These are phyloP conservation scores for Botrytis sinoallii DNA, from an alignment of 2,329 filamentous ascomycete genomes.

Conservation along the genomic window DNA sequence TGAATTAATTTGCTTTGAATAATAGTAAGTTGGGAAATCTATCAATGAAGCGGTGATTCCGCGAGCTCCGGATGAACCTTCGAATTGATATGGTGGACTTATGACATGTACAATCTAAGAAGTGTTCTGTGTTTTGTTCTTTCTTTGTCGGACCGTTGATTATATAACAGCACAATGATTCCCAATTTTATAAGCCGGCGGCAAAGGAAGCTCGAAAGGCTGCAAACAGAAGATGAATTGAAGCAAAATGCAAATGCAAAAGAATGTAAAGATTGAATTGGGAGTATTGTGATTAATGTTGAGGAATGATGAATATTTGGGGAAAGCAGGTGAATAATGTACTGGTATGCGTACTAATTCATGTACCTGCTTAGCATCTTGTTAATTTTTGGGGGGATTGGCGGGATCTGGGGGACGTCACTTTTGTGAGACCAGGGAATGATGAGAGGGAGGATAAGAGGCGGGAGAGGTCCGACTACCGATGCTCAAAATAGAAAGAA, in stretches of 20 bases:
- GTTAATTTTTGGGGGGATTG: not conserved
- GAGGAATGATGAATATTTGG: conserved; percentile 18
- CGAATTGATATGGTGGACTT: conserved; percentile 15
- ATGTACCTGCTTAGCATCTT: not conserved
- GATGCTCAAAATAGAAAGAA: conserved; percentile 4
- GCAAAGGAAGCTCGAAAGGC: not conserved
- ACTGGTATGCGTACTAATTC: not conserved
- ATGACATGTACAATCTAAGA: conserved; percentile 21
- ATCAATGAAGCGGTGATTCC: conserved; percentile 21
- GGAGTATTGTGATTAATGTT: not conserved
- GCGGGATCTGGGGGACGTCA: conserved; percentile 9
- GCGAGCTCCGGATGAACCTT: conserved; percentile 27
- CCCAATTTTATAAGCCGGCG: too few relatives aligned
- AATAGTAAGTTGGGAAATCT: not conserved
- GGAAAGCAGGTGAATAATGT: not conserved
- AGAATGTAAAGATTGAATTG: conserved; percentile 10
- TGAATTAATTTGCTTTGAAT: conserved; percentile 1
- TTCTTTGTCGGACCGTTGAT: conserved; percentile 5
- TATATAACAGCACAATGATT: not conserved
- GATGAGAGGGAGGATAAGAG: not conserved
- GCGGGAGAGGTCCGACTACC: conserved; percentile 12
- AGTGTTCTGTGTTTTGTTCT: not conserved
- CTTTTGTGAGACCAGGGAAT: conserved; percentile 6
- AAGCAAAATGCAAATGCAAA: not conserved
- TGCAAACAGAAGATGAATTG: conserved; percentile 2